Evolutionary conservation across 139 green algal genomes (phyloP).

Genomic region (Dunaliella primolecta): DNA sequence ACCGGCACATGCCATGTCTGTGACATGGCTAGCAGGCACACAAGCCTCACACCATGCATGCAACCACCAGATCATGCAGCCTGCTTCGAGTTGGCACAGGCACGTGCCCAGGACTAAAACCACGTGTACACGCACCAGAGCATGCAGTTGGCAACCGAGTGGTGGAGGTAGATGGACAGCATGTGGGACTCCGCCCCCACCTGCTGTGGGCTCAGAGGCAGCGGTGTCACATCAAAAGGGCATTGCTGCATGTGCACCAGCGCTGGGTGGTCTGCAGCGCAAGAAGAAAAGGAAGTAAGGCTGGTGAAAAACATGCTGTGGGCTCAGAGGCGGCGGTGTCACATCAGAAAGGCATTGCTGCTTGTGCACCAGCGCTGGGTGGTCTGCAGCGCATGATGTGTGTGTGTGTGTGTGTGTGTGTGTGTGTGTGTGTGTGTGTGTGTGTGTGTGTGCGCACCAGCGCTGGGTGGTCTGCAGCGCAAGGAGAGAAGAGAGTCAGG

Average conservation of each 20-base stretch:
- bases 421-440: too few relatives aligned
- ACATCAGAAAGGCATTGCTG: constrained; percentile 26
- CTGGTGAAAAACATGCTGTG: constrained; percentile 15
- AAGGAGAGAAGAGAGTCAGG: too few relatives aligned
- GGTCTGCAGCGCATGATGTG: too few relatives aligned
- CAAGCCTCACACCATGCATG: background rate
- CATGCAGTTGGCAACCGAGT: constrained; percentile 40
- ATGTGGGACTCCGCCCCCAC: constrained; percentile 24
- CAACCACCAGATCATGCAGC: background rate
- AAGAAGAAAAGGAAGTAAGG: too few relatives aligned
- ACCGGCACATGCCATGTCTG: too few relatives aligned
- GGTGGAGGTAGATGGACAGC: constrained; percentile 34
- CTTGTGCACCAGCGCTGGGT: background rate
- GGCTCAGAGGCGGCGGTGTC: constrained; percentile 19
- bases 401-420: too few relatives aligned
- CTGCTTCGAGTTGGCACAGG: too few relatives aligned
- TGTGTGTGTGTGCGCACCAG: too few relatives aligned
- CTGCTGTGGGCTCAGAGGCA: constrained; percentile 19
- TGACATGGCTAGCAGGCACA: background rate
- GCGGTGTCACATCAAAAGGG: constrained; percentile 23
- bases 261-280: too few relatives aligned
- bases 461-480: too few relatives aligned
- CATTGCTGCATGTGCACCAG: constrained; percentile 10
- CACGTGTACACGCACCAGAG: constrained; percentile 31
- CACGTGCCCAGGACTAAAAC: too few relatives aligned